Base-by-base conservation (phyloP, 1,139 yeast genomes). In the Pichia sp. region DNA sequence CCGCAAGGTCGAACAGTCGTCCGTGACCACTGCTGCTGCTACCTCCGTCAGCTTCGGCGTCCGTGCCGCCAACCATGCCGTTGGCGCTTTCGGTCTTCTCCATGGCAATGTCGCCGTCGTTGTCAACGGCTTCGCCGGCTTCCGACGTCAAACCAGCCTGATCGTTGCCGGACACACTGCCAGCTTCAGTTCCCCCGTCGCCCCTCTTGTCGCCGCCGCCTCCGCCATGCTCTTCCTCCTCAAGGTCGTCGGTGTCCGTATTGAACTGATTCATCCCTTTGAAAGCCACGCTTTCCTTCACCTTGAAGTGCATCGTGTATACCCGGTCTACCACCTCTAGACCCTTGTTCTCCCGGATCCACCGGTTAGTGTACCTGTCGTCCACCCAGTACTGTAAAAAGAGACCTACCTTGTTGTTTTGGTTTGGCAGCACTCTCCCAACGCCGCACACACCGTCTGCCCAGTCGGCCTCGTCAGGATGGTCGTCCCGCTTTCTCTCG, bases 331-430 rank as follows among this genome's bases (percentile, higher is more conserved):
- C 53, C 16, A 62, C 60, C 5, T 53, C 45, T 3, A 65, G 47
- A 3, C 52, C 48, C 29, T 61, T 61, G 1, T 58, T 52, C 2
- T 56, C 30, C 15, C 51, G 47, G 3, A 67, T 38, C 47, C 56
- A 56, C n/a, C 55, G 43, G 41, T 61, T 62, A 4, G 64, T 54
- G 52, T 58, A 62, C 48, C 70, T 54, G 52, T 64, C 62, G 51
- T 65, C 68, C 41, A 64, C 64, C 71, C 71, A 68, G 15, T 62
- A 60, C 48, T 66, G 64, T 29, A 67, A 41, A 53, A 67, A 67
- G 8, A 67, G 57, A 2, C 71, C 71, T 40, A 67, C 65, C 52
- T 63, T 65, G 40, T 62, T 63, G 41, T 61, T 53, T 34, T 59
- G 61, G 51, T 68, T 68, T 30, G 62, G 52, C 41, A 63, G 34